phyloP scores from a whole-genome alignment of 768 basidiomycete genomes.

The Omphalotus guepiniiformis region DNA sequence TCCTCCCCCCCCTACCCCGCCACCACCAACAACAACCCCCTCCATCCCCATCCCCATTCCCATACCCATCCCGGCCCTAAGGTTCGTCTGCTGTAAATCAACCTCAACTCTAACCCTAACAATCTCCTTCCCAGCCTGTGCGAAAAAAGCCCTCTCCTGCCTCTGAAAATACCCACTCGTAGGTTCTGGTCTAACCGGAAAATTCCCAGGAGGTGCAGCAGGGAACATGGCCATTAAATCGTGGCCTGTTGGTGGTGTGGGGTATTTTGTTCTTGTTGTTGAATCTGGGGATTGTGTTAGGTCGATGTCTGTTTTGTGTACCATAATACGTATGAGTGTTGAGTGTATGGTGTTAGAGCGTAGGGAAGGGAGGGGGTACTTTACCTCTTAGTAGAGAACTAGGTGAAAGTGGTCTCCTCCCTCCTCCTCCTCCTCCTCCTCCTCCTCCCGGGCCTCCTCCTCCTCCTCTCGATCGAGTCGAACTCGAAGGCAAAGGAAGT shows the following conservation, averaged over 20 bases:
- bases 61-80: too few relatives aligned
- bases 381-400: conserved; percentile 59
- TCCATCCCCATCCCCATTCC: too few relatives aligned
- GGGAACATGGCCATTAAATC: conserved; percentile 86
- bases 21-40: too few relatives aligned
- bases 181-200: conserved; percentile 54
- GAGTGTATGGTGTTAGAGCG: too few relatives aligned
- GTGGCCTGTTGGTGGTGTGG: conserved; percentile 75
- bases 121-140: conserved; percentile 73
- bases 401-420: conserved; percentile 64
- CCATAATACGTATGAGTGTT: background rate
- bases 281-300: conserved; percentile 49
- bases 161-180: conserved; percentile 71
- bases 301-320: conserved; percentile 70
- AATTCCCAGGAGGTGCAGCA: conserved; percentile 55
- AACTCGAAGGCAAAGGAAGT: too few relatives aligned
- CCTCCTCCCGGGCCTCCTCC: too few relatives aligned
- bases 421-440: too few relatives aligned
- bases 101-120: conserved; percentile 71
- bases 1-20: too few relatives aligned
- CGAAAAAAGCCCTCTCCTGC: conserved; percentile 79
- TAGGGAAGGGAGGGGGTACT: conserved; percentile 1
- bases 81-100: conserved; percentile 35
- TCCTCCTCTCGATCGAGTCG: too few relatives aligned
- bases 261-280: conserved; percentile 52